Conservation (phyloP, 192 early-diverging fungal genomes). For the Coemansia asiatica region DNA sequence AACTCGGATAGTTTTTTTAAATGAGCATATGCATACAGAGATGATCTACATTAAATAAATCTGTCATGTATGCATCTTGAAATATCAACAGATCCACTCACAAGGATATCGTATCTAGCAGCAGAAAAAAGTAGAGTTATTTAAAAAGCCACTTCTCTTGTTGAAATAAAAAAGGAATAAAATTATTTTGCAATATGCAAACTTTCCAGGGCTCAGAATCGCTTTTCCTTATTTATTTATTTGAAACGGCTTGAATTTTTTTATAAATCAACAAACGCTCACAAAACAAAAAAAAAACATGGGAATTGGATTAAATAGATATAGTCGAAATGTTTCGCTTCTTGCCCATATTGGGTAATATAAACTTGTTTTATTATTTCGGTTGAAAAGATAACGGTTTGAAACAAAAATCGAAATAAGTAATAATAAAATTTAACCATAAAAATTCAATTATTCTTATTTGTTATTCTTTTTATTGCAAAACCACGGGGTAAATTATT, state of each 20-base stretch:
- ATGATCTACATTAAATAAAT: conserved; percentile 1
- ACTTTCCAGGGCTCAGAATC: no score
- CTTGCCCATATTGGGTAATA: background rate
- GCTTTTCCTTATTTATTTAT: no score
- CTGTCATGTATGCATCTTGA: background rate
- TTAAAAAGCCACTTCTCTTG: background rate
- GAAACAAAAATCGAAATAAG: background rate
- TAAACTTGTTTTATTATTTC: background rate
- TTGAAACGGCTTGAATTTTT: no score
- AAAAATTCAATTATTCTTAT: background rate
- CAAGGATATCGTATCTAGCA: background rate
- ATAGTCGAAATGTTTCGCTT: no score
- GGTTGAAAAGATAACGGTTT: background rate
- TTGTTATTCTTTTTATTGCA: background rate
- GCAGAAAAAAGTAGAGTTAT: background rate
- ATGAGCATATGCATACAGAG: background rate
- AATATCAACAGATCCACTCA: background rate
- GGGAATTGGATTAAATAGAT: background rate
- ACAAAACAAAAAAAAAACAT: background rate
- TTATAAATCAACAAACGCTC: no score
- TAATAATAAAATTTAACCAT: background rate
- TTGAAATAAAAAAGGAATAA: no score
- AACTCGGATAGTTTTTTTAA: background rate
- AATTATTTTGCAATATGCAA: no score
- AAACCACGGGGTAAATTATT: background rate